Conservation (phyloP, 2,329 filamentous ascomycete genomes). For the Meredithiella fracta region DNA sequence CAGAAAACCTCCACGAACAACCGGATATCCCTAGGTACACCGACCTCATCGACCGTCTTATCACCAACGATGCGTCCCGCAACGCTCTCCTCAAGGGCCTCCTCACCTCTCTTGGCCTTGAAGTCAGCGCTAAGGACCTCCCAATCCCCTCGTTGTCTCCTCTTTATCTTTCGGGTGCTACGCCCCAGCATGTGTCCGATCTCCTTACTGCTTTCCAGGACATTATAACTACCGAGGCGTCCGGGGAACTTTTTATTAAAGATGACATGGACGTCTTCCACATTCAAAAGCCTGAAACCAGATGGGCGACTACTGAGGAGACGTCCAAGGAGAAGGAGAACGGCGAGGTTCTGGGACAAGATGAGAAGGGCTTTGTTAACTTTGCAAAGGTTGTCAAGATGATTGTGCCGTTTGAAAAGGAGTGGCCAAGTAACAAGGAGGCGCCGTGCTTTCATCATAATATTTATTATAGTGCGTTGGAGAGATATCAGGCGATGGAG, state of each 20-base stretch:
- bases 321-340: conserved; percentile 5
- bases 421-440: conserved; percentile 50
- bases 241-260: conserved; percentile 52
- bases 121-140: conserved; percentile 51
- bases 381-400: conserved; percentile 58
- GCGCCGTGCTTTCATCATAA: conserved; percentile 80
- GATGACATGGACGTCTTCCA: conserved; percentile 73
- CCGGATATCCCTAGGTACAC: conserved; percentile 52
- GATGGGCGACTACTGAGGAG: conserved; percentile 34
- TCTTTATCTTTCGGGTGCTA: conserved; percentile 58
- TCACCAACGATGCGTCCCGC: conserved; percentile 52
- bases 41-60: conserved; percentile 49
- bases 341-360: conserved; percentile 13
- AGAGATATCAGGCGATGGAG: conserved; percentile 42
- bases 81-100: conserved; percentile 64
- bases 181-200: conserved; percentile 45
- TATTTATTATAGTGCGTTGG: conserved; percentile 57
- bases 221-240: conserved; percentile 46
- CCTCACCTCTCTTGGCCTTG: conserved; percentile 64
- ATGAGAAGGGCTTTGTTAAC: conserved; percentile 48
- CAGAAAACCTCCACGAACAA: conserved; percentile 56
- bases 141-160: conserved; percentile 64
- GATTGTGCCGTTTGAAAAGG: conserved; percentile 54
- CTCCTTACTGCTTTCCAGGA: conserved; percentile 51
- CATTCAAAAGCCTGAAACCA: conserved; percentile 48